Evolutionary conservation across 2,329 filamentous ascomycete species (phyloP), one percentile per base, ranked within the genome.

Genomic region (Microcyclospora tardicrescens): DNA sequence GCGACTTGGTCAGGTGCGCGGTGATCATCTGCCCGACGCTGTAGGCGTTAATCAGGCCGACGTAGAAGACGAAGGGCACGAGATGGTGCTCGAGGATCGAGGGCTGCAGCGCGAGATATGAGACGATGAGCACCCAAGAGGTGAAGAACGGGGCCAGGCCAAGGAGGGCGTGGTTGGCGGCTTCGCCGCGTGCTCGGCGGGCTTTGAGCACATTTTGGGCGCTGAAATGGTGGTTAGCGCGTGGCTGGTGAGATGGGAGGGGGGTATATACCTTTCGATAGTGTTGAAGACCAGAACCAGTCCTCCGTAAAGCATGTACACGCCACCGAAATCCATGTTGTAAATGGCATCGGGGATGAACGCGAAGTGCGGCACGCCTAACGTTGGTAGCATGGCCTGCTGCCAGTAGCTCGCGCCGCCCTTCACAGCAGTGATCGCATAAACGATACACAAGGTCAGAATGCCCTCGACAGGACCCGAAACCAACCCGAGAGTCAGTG

Each of bases 391-490:
- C 75, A 89, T 78, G 24, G 84, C 75, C 55, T 82, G 81, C 57
- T 91, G 79, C 91, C 91, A 98, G 67, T 94, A 93, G 60, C 82
- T 85, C 33, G 79, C 89, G 39, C 87, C 86, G 41, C 91, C 91
- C 53, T 86, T 74, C 58, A 77, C 77, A 36, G 82, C 89, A 4
- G 91, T 96, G 46, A 93, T 66, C 28, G 77, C 75, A 61, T 91
- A 96, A 43, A 98, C 78, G 39, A 73, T 58, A 52, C 84, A 80
- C 14, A 98, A 72, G 31, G 84, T 86, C 34, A 96, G 65, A 40
- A 98, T 81, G 37, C 91, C 91, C 64, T 98, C 91, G 29, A 98
- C 91, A 3, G 91, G 91, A 0, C 91, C 91, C 47, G 89, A 95
- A 49, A 98, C 72, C 45, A 96, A 67, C 42, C 91, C 91, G 5